Conservation (phyloP, 2,329 filamentous ascomycete species). For the Apiospora koreana region DNA sequence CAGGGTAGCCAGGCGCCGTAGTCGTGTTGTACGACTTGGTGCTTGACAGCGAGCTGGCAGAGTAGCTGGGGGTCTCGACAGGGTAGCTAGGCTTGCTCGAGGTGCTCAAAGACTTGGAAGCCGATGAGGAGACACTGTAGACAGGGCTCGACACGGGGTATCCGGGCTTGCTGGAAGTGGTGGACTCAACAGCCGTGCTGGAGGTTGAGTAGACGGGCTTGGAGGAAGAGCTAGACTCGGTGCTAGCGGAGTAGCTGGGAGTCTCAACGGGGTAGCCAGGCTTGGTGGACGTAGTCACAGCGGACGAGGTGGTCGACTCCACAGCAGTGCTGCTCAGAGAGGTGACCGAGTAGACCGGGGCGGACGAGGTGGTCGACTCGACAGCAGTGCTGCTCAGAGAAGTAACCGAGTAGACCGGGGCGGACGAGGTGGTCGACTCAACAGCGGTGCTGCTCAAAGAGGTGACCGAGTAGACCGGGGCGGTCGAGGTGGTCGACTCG, state of each 20-base stretch:
- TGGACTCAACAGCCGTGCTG: not conserved
- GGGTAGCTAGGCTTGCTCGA: slow-evolving; percentile 1
- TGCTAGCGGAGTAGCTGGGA: not conserved
- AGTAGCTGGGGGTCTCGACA: not conserved
- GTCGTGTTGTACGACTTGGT: not conserved
- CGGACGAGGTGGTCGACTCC: not conserved
- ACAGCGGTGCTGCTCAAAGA: not conserved
- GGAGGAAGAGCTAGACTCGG: not conserved
- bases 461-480: not conserved
- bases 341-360: not conserved
- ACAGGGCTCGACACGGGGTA: too few species aligned
- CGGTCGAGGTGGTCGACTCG: not conserved
- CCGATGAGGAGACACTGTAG: too few species aligned
- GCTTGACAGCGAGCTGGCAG: slow-evolving; percentile 1
- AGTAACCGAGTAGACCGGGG: too few species aligned
- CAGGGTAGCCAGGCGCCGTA: not conserved
- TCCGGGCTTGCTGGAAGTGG: not conserved
- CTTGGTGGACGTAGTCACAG: not conserved
- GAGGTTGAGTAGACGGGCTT: slow-evolving; percentile 2
- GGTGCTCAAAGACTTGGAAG: too few species aligned
- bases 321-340: not conserved
- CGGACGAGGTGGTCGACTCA: not conserved
- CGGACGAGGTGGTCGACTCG: not conserved
- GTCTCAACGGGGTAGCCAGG: slow-evolving; percentile 1
- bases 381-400: not conserved